These are phyloP conservation scores for Cronartium quercuum DNA, from an alignment of 1,284 basidiomycete genomes.

Conservation along the genomic window DNA sequence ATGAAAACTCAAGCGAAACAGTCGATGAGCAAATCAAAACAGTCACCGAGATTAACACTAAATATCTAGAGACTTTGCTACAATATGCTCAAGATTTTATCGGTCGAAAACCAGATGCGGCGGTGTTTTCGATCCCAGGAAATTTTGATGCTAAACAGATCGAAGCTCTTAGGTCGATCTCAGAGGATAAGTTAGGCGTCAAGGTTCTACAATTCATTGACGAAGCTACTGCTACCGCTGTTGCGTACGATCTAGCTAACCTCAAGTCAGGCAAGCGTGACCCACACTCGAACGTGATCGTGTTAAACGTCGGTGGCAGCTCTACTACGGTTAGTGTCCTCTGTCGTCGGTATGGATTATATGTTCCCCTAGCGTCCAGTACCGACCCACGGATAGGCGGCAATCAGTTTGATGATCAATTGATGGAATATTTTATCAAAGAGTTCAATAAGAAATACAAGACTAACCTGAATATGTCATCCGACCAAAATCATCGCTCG, in stretches of 20 bases:
- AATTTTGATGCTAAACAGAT: conserved; percentile 48
- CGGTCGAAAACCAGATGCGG: conserved; percentile 68
- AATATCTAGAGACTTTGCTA: conserved; percentile 79
- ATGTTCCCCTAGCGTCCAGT: conserved; percentile 54
- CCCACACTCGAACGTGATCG: conserved; percentile 51
- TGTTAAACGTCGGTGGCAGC: conserved; percentile 59
- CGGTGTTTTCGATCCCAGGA: conserved; percentile 74
- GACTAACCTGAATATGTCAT: conserved; percentile 47
- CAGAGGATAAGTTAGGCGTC: conserved; percentile 61
- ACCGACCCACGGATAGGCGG: conserved; percentile 55
- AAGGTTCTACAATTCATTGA: conserved; percentile 74
- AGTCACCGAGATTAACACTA: conserved; percentile 54
- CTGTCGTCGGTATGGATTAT: conserved; percentile 55
- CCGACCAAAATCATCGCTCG: conserved; percentile 63
- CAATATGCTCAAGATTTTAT: conserved; percentile 88
- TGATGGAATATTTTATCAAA: conserved; percentile 86
- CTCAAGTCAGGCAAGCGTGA: conserved; percentile 39
- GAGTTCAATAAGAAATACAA: conserved; percentile 98
- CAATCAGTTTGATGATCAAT: conserved; percentile 67
- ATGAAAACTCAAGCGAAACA: conserved; percentile 43
- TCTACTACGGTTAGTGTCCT: conserved; percentile 55
- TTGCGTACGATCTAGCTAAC: conserved; percentile 52
- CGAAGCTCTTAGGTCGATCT: conserved; percentile 50
- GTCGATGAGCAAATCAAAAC: conserved; percentile 45
- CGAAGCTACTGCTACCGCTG: conserved; percentile 70